phyloP scores from a whole-genome alignment of 1,284 basidiomycete genomes.

The Apiotrichum sp. region DNA sequence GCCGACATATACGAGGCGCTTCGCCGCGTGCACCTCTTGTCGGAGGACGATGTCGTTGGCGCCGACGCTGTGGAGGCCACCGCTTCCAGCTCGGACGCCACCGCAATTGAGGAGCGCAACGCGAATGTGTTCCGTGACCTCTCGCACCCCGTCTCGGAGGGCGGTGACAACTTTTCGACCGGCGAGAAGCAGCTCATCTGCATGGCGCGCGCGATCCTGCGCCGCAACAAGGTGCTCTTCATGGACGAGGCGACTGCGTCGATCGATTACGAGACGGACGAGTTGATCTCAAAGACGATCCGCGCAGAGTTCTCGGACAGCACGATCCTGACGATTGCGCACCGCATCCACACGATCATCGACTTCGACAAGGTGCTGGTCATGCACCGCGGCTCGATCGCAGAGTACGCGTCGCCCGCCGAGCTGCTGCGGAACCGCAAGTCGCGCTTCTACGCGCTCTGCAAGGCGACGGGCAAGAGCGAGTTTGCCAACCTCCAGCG shows the following conservation, averaged over 20 bases:
- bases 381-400: constrained; percentile 56
- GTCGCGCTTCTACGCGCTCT: constrained; percentile 69
- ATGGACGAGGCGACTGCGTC: constrained; percentile 76
- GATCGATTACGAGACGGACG: constrained; percentile 54
- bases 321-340: constrained; percentile 57
- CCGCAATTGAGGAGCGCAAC: constrained; percentile 55
- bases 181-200: constrained; percentile 80
- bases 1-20: constrained; percentile 79
- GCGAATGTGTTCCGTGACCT: constrained; percentile 79
- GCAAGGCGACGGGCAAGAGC: constrained; percentile 71
- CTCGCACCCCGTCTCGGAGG: constrained; percentile 61
- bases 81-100: constrained; percentile 22
- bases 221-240: constrained; percentile 65
- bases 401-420: constrained; percentile 73
- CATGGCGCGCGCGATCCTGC: constrained; percentile 75
- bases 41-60: constrained; percentile 43
- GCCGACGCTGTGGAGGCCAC: constrained; percentile 49
- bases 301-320: constrained; percentile 54
- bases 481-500: constrained; percentile 63
- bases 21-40: constrained; percentile 75
- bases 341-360: constrained; percentile 66
- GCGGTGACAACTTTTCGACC: constrained; percentile 86
- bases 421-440: constrained; percentile 59
- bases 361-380: constrained; percentile 70
- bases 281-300: constrained; percentile 49